Evolutionary conservation across 306 rosid genomes (phyloP), one percentile per base, ranked within the genome.

Genomic region (Cicer judaicum): DNA sequence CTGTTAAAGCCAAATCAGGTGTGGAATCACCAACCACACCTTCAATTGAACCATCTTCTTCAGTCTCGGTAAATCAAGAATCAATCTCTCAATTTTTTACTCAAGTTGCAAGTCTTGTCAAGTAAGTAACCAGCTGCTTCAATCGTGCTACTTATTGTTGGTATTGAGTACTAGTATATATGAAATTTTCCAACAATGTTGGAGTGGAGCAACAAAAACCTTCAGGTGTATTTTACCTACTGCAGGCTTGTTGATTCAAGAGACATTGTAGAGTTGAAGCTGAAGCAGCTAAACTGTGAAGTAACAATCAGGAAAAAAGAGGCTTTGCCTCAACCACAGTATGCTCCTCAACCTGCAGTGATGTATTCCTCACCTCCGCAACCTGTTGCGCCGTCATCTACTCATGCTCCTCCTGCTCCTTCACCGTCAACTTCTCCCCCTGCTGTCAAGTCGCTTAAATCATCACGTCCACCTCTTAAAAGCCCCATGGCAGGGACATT

Each of bases 211-310:
- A 36, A 11, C 9, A n/a, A 1, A 67, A 84, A 62, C 63, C 71
- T 65, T 71, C 16, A 12, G 68, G 42, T 61, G 59, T 15, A 64
- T 36, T 38, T 66, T 71, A 34, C 76, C 60, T 68, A 50, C 76
- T 79, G 73, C 85, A 91, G 97, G 84, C 91, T 91, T 76, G 97
- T 91, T 75, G 94, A 91, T 87, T 87, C 97, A 12, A 84, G 97
- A 80, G 97, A 91, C 75, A 89, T 91, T 64, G 88, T 82, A 16
- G 97, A 91, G 86, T 78, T 91, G 83, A 86, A 78, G 78, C 29
- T 91, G 83, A 89, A 91, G 82, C 94, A 91, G 82, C 82, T 75
- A 55, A 90, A 89, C 71, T 73, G 86, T 74, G 97, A 91, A 78
- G 83, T 91, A 68, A 50, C 75, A 13, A 91, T 91, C 56, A 86